These are phyloP conservation scores for Actinomucor elegans DNA, from an alignment of 371 early-diverging fungal species.

Conservation along the genomic window DNA sequence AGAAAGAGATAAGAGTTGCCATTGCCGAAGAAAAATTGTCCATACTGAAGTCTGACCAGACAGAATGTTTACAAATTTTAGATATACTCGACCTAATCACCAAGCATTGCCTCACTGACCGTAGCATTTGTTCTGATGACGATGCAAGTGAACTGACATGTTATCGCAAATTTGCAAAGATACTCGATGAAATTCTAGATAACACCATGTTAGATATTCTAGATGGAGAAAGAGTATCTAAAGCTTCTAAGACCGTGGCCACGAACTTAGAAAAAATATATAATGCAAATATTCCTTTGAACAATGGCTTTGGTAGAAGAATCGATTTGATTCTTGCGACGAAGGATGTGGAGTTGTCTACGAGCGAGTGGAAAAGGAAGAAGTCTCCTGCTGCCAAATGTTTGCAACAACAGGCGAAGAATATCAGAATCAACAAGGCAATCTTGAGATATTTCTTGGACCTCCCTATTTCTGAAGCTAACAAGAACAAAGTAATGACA, in stretches of 20 bases:
- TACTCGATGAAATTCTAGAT: constrained; percentile 15
- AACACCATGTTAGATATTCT: constrained; percentile 9
- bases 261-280: constrained; percentile 18
- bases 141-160: constrained; percentile 16
- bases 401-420: constrained; percentile 17
- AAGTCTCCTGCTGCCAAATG: constrained; percentile 16
- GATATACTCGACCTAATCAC: constrained; percentile 9
- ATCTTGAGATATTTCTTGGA: constrained; percentile 20
- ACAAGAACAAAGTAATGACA: not conserved
- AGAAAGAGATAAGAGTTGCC: constrained; percentile 10
- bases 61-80: constrained; percentile 12
- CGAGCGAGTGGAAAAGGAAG: constrained; percentile 21
- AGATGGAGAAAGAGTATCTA: constrained; percentile 16
- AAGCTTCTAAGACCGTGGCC: constrained; percentile 20
- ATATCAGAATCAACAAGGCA: constrained; percentile 25
- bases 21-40: constrained; percentile 13
- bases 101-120: constrained; percentile 9
- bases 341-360: constrained; percentile 20
- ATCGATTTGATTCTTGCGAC: constrained; percentile 14
- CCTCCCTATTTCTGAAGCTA: constrained; percentile 7
- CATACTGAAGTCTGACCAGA: constrained; percentile 12
- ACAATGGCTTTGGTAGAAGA: constrained; percentile 17
- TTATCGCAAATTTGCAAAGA: constrained; percentile 18
- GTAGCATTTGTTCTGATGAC: constrained; percentile 5
- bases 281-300: constrained; percentile 16